Evolutionary conservation across 1,284 basidiomycete species (phyloP).

Genomic region (Vanrija sp.): DNA sequence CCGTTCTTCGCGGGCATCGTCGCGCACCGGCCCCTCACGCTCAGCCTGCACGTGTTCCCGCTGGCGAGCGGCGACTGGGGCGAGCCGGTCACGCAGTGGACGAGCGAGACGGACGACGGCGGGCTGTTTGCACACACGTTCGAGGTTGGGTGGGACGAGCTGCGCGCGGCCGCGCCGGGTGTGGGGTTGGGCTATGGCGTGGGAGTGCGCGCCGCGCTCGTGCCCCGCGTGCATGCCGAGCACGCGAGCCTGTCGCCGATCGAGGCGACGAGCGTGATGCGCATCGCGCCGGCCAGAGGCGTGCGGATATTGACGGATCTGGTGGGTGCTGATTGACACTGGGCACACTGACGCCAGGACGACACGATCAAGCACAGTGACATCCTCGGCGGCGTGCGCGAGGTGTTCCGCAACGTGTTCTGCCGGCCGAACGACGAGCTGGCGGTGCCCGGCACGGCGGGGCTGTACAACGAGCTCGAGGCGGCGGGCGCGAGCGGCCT

Average conservation of each 20-base stretch:
- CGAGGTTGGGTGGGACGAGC: conserved; percentile 60
- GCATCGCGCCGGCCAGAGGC: conserved; percentile 26
- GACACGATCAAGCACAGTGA: conserved; percentile 83
- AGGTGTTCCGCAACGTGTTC: conserved; percentile 62
- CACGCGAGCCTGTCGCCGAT: conserved; percentile 3
- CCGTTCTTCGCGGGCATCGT: conserved; percentile 58
- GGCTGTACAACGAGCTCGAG: conserved; percentile 69
- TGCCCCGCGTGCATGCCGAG: too few relatives aligned
- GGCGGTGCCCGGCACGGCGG: conserved; percentile 76
- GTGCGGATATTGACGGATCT: conserved; percentile 85
- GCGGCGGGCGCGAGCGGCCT: conserved; percentile 65
- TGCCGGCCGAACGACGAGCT: conserved; percentile 61
- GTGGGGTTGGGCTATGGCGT: too few relatives aligned
- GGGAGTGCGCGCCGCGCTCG: too few relatives aligned
- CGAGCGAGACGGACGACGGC: conserved; percentile 59
- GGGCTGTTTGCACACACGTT: conserved; percentile 67
- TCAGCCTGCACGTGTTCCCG: conserved; percentile 29
- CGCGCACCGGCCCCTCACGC: conserved; percentile 30
- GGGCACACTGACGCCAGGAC: conserved; percentile 51
- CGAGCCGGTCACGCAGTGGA: conserved; percentile 54
- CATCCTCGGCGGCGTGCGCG: conserved; percentile 66
- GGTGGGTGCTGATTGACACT: conserved; percentile 14
- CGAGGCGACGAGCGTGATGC: conserved; percentile 18
- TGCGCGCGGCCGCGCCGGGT: conserved; percentile 59
- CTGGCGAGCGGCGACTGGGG: conserved; percentile 9